Percentiles rank a stretch among this genome's conserved stretches.
phyloP scores from a whole-genome alignment of 2,329 filamentous ascomycete species.

The Cercospora brassicicola region DNA sequence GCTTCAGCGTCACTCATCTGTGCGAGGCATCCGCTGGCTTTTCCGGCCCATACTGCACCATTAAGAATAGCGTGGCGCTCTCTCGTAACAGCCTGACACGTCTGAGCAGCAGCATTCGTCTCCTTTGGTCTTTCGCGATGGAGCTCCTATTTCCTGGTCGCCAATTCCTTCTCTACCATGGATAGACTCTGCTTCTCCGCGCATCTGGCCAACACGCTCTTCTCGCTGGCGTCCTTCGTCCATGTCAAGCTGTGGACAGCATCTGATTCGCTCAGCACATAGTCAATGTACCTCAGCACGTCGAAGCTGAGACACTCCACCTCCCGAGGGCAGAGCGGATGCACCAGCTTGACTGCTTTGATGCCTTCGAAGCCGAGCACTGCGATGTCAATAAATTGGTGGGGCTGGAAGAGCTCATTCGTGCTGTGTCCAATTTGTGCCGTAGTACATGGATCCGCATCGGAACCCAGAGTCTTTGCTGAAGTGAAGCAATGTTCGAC shows the following conservation, averaged over 20 bases:
- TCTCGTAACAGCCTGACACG: not conserved
- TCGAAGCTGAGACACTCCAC: slow-evolving; percentile 8
- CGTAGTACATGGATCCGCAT: not conserved
- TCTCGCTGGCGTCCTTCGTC: not conserved
- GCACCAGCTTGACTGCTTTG: slow-evolving; percentile 10
- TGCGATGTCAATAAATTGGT: not conserved
- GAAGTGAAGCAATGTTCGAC: not conserved
- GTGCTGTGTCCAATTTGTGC: slow-evolving; percentile 11
- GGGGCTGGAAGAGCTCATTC: not conserved
- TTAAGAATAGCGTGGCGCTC: not conserved
- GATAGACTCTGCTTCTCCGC: not conserved
- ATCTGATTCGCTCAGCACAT: not conserved
- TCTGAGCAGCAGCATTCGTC: not conserved
- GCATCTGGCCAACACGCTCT: not conserved
- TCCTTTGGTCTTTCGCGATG: not conserved
- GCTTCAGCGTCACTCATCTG: not conserved
- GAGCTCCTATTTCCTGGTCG: not conserved
- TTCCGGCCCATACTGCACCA: not conserved
- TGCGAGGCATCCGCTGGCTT: not conserved
- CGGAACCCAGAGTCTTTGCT: not conserved
- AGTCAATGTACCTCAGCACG: slow-evolving; percentile 7
- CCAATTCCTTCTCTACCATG: not conserved
- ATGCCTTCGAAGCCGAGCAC: slow-evolving; percentile 10
- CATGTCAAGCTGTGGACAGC: not conserved
- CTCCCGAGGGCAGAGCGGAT: slow-evolving; percentile 16